A percentile compares a stretch with the other conserved stretches of the same genome.
Conservation (phyloP, 345 rosid species). For the Pelargonium nanum region DNA sequence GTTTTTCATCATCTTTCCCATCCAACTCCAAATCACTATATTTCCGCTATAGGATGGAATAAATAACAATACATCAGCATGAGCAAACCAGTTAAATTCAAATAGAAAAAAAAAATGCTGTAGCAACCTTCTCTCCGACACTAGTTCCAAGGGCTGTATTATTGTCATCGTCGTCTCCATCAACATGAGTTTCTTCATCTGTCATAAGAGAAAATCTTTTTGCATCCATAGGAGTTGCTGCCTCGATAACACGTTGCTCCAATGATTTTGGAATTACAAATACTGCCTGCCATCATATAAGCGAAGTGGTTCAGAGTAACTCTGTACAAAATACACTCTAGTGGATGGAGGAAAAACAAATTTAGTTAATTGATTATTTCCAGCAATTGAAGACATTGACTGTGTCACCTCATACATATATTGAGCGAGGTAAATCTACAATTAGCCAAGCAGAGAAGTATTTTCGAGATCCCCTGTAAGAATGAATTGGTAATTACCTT, state of each 20-base stretch:
- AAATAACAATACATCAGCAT: conserved; percentile 11
- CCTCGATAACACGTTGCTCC: conserved; percentile 60
- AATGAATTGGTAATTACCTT: conserved; percentile 42
- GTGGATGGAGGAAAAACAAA: too few relatives aligned
- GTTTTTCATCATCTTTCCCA: conserved; percentile 23
- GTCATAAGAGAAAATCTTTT: conserved; percentile 43
- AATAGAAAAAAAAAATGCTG: conserved; percentile 1
- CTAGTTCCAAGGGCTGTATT: conserved; percentile 8
- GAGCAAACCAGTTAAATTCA: conserved; percentile 7
- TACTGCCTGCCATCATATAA: conserved; percentile 26
- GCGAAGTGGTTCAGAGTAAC: not conserved
- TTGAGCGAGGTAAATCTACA: too few relatives aligned
- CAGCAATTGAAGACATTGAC: not conserved
- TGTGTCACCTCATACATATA: too few relatives aligned
- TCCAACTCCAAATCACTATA: conserved; percentile 30
- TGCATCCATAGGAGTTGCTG: conserved; percentile 58
- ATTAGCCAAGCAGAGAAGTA: not conserved
- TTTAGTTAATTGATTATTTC: too few relatives aligned
- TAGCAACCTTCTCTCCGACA: conserved; percentile 60
- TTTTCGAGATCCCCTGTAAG: not conserved
- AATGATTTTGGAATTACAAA: conserved; percentile 29
- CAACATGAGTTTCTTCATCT: conserved; percentile 20
- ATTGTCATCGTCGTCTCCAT: conserved; percentile 20
- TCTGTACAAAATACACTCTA: not conserved
- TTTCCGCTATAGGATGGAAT: conserved; percentile 44